phyloP scores from a whole-genome alignment of 345 rosid genomes.

The Eucalyptus regnans region DNA sequence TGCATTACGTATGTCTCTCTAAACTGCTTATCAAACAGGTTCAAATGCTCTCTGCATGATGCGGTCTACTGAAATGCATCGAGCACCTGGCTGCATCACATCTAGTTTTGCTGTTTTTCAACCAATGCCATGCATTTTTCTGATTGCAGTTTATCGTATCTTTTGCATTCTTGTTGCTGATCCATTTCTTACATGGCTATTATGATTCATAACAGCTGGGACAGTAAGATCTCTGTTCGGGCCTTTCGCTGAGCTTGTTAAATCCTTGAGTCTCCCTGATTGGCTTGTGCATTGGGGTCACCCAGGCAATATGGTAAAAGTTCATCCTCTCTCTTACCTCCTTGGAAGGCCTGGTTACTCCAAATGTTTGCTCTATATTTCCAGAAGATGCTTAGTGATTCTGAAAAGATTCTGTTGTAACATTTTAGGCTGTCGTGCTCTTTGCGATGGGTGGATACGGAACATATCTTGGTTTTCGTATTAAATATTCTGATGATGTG shows the following conservation, averaged over 20 bases:
- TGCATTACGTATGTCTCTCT: neutral
- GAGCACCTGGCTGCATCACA: neutral
- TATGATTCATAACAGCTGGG: conserved; percentile 32
- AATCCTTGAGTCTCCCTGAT: conserved; percentile 62
- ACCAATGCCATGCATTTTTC: neutral
- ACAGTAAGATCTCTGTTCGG: conserved; percentile 49
- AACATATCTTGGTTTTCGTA: conserved; percentile 80
- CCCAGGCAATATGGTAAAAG: conserved; percentile 76
- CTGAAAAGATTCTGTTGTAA: neutral
- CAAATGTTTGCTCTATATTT: neutral
- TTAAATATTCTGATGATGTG: conserved; percentile 62
- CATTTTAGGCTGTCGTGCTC: conserved; percentile 74
- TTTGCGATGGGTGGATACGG: conserved; percentile 98
- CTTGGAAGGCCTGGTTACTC: neutral
- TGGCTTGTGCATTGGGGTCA: conserved; percentile 99
- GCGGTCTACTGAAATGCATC: neutral
- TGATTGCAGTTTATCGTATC: neutral
- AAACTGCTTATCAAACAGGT: neutral
- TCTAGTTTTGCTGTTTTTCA: neutral
- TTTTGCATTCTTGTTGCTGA: neutral
- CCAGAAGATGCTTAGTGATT: neutral
- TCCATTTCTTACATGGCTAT: neutral
- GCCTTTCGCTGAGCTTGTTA: conserved; percentile 77
- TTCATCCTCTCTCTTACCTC: neutral
- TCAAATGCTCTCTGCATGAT: neutral